Base-by-base conservation (phyloP, 148 eudicot genomes). In the Tetragonia tetragonoides region DNA sequence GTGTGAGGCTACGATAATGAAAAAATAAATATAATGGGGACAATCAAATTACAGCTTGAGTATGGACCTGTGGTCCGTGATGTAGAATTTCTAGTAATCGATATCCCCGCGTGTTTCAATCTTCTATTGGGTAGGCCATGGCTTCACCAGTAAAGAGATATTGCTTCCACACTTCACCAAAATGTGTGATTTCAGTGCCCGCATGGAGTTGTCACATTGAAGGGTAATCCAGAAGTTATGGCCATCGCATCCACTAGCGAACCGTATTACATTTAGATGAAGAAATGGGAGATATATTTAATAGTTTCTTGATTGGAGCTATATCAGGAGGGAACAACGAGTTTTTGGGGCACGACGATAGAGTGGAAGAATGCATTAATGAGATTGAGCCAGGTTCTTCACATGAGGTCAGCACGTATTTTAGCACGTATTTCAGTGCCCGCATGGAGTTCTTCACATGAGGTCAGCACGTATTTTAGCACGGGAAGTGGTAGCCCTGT, bases 121-220 rank as follows among this genome's bases (percentile, higher is more conserved):
- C 15, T 75, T 1, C 41, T 75, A 0, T 2, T 75, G 3, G 70
- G 78, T 1, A 63, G 41, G 20, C 70, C 70, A 3, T 47, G 70
- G 70, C 8, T 75, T 0, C 78, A 63, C 2, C 40, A 16, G 7
- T 61, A 24, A 6, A 49, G n/a, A 3, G 70, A 17, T 0, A 18
- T 63, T 10, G 42, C 70, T 1, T 75, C 78, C 20, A 75, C 59
- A 0, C 60, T 75, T 0, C 78, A 75, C 17, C 68, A 75, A 47
- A 75, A 75, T 17, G 41, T 75, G 10, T 5, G 34, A 5, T 57
- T 73, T 14, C 47, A 28, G 0, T 17, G 65, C 0, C 46, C 7
- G 7, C 23, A 20, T 46, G 74, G 59, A 1, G 17, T 47, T 4
- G 74, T 47, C 23, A 68, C 71, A 9, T 40, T 40, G 9, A 0